Percentiles rank a stretch among this genome's conserved stretches.
These are phyloP conservation scores for Globisporangium iwayamae DNA, from an alignment of 352 stramenopile species.

Conservation along the genomic window DNA sequence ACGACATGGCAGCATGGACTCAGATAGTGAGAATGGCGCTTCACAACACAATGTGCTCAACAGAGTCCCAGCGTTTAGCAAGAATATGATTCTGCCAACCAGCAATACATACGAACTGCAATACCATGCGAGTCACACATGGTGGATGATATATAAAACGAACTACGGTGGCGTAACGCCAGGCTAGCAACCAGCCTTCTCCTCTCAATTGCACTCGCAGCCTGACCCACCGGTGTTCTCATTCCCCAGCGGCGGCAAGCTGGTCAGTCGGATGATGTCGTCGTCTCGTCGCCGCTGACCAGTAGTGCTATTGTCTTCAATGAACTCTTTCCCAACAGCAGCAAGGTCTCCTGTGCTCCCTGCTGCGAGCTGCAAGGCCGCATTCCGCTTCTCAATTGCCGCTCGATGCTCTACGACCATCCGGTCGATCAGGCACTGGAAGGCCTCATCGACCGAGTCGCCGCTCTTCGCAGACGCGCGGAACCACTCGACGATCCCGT, in stretches of 20 bases:
- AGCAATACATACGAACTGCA: too few relatives aligned
- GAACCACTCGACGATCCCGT: slow-evolving; percentile 79
- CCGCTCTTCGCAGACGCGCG: slow-evolving; percentile 70
- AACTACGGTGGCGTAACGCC: neutral
- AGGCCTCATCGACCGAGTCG: slow-evolving; percentile 55
- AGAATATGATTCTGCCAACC: neutral
- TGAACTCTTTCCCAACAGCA: neutral
- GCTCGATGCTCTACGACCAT: slow-evolving; percentile 54
- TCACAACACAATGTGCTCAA: neutral
- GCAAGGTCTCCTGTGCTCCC: neutral
- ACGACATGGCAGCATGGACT: neutral
- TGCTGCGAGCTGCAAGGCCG: neutral
- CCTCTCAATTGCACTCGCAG: slow-evolving; percentile 43
- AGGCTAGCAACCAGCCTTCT: neutral
- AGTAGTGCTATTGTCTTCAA: neutral
- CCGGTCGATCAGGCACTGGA: slow-evolving; percentile 51
- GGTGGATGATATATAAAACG: neutral
- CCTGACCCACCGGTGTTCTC: slow-evolving; percentile 20
- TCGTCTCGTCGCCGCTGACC: slow-evolving; percentile 12
- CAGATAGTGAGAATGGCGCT: slow-evolving; percentile 7
- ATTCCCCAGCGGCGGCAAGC: slow-evolving; percentile 18
- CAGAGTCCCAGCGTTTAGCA: neutral
- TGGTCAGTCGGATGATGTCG: slow-evolving; percentile 47
- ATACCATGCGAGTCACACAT: too few relatives aligned
- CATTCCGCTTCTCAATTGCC: slow-evolving; percentile 17